Conservation (phyloP, 345 rosid species). For the Brassica nigra region DNA sequence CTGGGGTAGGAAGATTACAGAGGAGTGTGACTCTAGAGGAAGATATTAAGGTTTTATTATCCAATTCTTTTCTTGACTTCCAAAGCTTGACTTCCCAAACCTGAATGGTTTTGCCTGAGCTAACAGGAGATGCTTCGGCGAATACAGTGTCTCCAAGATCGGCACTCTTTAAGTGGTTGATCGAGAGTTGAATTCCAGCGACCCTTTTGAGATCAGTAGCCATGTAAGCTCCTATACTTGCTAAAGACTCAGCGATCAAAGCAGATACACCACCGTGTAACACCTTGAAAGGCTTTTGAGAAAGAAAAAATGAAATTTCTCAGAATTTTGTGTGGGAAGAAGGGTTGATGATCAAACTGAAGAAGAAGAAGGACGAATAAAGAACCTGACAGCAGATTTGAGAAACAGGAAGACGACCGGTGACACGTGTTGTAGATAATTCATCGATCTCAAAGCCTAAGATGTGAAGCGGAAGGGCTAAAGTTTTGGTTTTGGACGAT, state of each 20-base stretch:
- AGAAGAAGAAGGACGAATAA: not conserved
- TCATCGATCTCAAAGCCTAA: constrained; percentile 66
- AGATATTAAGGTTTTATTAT: constrained; percentile 47
- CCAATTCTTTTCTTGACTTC: constrained; percentile 50
- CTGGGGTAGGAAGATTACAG: constrained; percentile 72
- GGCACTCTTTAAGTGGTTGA: constrained; percentile 76
- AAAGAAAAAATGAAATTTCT: not conserved
- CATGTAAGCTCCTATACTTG: constrained; percentile 90
- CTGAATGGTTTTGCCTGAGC: constrained; percentile 72
- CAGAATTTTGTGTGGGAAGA: not conserved
- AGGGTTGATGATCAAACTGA: not conserved
- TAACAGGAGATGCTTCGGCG: constrained; percentile 75
- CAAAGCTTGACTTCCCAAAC: constrained; percentile 85
- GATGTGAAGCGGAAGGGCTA: constrained; percentile 51
- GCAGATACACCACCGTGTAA: constrained; percentile 96
- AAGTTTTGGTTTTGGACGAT: constrained; percentile 44
- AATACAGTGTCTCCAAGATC: constrained; percentile 64
- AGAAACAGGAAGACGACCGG: constrained; percentile 70
- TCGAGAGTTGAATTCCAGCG: constrained; percentile 86
- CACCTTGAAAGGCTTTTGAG: constrained; percentile 81
- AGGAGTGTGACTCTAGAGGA: constrained; percentile 74
- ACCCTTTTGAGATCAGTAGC: constrained; percentile 74
- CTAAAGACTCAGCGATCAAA: constrained; percentile 77
- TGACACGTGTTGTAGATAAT: constrained; percentile 52
- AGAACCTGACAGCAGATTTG: constrained; percentile 63